A percentile compares a stretch with the other conserved stretches of the same genome.
phyloP scores from a whole-genome alignment of 73 alveolate species.

The Tetrahymena thermophila region DNA sequence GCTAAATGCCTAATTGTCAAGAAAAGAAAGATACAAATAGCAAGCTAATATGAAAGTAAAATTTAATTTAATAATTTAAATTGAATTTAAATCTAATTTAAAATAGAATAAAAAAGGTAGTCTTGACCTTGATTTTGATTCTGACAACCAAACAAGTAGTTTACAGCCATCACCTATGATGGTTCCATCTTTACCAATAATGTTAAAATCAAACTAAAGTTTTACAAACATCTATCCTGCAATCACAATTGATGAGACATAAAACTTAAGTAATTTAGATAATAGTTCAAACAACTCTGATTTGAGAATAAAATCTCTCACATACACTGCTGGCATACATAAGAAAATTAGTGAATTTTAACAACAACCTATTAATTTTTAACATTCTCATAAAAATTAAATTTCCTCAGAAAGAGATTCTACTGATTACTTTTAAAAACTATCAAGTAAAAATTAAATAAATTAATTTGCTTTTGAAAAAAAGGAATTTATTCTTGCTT shows the following conservation, averaged over 20 bases:
- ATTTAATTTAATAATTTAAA: no score
- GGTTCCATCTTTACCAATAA: not conserved
- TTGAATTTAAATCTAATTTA: no score
- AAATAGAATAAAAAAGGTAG: not conserved
- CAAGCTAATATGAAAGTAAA: not conserved
- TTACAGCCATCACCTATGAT: not conserved
- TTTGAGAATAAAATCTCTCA: not conserved
- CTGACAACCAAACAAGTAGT: not conserved
- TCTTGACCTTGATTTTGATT: not conserved
- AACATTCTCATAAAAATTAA: not conserved
- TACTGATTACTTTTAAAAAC: not conserved
- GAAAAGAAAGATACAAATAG: not conserved
- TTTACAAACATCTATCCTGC: not conserved
- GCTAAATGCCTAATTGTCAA: not conserved
- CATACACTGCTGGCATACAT: not conserved
- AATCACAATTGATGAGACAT: not conserved
- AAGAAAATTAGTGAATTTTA: not conserved
- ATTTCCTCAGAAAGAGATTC: not conserved
- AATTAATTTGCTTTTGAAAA: not conserved
- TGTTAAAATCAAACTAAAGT: not conserved
- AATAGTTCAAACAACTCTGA: not conserved
- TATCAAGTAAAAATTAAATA: not conserved
- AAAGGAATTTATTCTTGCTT: no score
- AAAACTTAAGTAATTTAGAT: not conserved
- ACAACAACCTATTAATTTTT: not conserved